Evolutionary conservation across 305 asterid genomes (phyloP).

Genomic region (Solanum chacoense): DNA sequence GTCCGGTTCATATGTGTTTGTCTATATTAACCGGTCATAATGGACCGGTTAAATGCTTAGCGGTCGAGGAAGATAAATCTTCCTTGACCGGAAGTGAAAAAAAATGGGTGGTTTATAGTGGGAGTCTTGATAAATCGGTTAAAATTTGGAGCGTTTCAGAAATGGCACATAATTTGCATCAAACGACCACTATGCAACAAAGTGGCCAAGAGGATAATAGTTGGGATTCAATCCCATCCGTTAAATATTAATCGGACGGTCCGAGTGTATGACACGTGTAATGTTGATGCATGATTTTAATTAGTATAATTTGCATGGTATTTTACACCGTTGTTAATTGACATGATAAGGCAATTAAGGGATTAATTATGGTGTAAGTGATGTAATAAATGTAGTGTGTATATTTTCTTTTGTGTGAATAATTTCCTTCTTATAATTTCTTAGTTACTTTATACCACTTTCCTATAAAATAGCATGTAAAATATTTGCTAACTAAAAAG

Average conservation of each 20-base stretch:
- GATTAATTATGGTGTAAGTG: not conserved
- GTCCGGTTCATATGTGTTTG: constrained; percentile 45
- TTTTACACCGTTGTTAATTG: not conserved
- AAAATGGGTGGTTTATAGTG: constrained; percentile 76
- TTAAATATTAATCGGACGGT: constrained; percentile 29
- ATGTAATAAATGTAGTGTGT: not conserved
- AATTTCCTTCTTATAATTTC: not conserved
- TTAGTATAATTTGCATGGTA: not conserved
- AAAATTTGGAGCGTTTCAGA: constrained; percentile 93
- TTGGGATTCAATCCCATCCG: constrained; percentile 58
- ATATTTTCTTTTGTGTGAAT: not conserved
- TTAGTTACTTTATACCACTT: not conserved
- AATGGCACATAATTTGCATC: constrained; percentile 40
- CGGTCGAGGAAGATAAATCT: constrained; percentile 43
- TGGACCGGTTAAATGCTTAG: constrained; percentile 80
- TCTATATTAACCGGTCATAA: constrained; percentile 73
- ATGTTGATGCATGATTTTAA: not conserved
- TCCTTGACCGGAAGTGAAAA: constrained; percentile 20
- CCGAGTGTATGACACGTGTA: not conserved
- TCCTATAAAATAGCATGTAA: not conserved
- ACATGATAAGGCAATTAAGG: not conserved
- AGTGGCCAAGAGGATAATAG: constrained; percentile 11
- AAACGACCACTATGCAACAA: constrained; percentile 8
- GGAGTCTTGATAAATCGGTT: constrained; percentile 80
- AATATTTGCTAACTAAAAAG: not conserved